Conservation (phyloP, 2,329 filamentous ascomycete species). For the Onygenales sp. region DNA sequence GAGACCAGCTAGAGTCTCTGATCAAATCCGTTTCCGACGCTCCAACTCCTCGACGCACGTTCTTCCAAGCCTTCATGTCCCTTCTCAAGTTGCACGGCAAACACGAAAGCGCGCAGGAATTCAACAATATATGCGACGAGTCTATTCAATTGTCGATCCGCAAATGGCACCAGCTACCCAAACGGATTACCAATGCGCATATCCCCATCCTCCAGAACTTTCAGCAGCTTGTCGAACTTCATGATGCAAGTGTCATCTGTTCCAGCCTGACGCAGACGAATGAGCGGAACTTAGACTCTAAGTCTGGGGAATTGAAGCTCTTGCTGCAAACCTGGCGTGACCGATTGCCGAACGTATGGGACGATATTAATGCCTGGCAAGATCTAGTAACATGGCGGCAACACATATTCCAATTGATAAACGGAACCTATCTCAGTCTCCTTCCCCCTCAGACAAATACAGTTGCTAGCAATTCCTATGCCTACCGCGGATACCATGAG, state of each 20-base stretch:
- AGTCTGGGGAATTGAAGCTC: constrained; percentile 91
- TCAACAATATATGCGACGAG: constrained; percentile 86
- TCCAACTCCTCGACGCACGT: constrained; percentile 82
- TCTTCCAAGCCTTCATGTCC: constrained; percentile 98
- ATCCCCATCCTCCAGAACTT: constrained; percentile 94
- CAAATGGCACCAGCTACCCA: constrained; percentile 98
- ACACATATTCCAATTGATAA: constrained; percentile 97
- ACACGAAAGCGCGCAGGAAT: constrained; percentile 68
- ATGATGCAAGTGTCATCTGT: constrained; percentile 95
- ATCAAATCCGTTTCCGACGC: constrained; percentile 98
- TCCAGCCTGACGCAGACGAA: constrained; percentile 80
- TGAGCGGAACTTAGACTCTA: constrained; percentile 75
- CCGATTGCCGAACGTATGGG: constrained; percentile 92
- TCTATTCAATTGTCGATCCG: constrained; percentile 94
- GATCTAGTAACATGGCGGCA: constrained; percentile 99
- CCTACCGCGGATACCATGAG: constrained; percentile 95
- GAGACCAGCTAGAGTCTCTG: constrained; percentile 81
- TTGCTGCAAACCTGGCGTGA: constrained; percentile 93
- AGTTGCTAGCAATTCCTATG: constrained; percentile 82
- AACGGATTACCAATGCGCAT: constrained; percentile 86
- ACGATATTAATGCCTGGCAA: constrained; percentile 99
- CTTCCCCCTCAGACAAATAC: constrained; percentile 72
- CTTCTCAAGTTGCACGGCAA: constrained; percentile 90
- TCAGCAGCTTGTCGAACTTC: constrained; percentile 92
- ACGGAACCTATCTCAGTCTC: constrained; percentile 79